Conservation (phyloP, 371 early-diverging fungal species). For the Mucor piriformis region DNA sequence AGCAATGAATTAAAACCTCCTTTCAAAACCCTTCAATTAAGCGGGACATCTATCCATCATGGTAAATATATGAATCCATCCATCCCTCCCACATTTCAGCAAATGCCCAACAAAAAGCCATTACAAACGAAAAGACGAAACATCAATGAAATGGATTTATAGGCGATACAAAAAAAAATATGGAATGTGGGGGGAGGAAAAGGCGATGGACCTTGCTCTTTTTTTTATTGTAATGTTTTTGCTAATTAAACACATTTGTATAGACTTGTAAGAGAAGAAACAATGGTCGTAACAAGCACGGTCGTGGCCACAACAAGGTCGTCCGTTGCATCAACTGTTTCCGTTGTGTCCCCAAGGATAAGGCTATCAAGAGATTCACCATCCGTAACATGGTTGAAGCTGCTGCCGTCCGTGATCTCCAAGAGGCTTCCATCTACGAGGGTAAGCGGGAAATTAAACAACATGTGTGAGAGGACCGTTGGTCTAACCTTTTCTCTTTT, state of each 20-base stretch:
- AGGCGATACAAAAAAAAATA: neutral
- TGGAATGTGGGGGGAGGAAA: neutral
- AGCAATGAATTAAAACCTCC: conserved; percentile 16
- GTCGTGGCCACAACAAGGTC: conserved; percentile 96
- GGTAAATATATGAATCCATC: conserved; percentile 14
- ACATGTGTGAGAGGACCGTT: neutral
- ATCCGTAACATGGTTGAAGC: conserved; percentile 98
- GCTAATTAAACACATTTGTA: neutral
- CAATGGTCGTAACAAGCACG: conserved; percentile 98
- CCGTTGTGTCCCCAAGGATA: conserved; percentile 98
- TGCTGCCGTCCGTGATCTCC: conserved; percentile 97
- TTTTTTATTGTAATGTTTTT: neutral
- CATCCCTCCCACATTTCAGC: conserved; percentile 1
- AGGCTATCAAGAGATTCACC: conserved; percentile 98
- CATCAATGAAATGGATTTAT: neutral
- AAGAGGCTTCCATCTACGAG: conserved; percentile 94
- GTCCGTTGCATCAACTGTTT: conserved; percentile 99
- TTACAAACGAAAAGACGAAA: conserved; percentile 1
- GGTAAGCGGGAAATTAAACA: conserved; percentile 45
- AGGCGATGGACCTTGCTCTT: conserved; percentile 1
- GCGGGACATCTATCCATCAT: conserved; percentile 23
- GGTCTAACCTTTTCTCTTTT: neutral
- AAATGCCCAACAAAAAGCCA: neutral
- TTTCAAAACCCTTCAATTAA: conserved; percentile 24
- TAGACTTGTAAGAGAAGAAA: conserved; percentile 97